phyloP scores from a whole-genome alignment of 768 basidiomycete genomes.

The Favolaschia claudopus region DNA sequence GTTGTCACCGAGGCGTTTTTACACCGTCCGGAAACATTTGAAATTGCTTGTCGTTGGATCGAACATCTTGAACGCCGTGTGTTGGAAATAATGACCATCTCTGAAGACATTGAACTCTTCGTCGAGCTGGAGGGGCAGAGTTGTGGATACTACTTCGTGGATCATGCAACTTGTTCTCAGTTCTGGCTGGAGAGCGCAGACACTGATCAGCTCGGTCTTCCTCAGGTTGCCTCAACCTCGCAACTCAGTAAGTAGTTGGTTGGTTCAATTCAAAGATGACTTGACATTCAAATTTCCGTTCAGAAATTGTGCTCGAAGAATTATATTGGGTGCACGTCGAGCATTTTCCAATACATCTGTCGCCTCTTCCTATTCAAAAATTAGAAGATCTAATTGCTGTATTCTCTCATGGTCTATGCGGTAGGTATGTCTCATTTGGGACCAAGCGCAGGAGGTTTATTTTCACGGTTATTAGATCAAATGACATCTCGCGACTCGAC shows the following conservation, averaged over 20 bases:
- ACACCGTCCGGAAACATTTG: slow-evolving; percentile 41
- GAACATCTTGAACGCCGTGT: slow-evolving; percentile 40
- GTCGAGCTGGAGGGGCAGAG: slow-evolving; percentile 50
- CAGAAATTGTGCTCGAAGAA: slow-evolving; percentile 55
- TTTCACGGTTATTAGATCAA: slow-evolving; percentile 50
- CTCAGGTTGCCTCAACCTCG: slow-evolving; percentile 51
- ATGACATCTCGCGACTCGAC: slow-evolving; percentile 68
- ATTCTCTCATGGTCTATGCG: slow-evolving; percentile 62
- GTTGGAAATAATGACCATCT: slow-evolving; percentile 37
- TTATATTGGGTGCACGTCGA: slow-evolving; percentile 72
- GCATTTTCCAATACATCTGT: slow-evolving; percentile 64
- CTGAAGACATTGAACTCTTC: slow-evolving; percentile 55
- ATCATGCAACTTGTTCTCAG: slow-evolving; percentile 51
- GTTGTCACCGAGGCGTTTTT: slow-evolving; percentile 65
- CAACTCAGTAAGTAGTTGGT: slow-evolving; percentile 57
- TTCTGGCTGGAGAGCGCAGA: slow-evolving; percentile 64
- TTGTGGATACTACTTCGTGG: slow-evolving; percentile 66
- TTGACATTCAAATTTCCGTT: not conserved
- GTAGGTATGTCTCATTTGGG: slow-evolving; percentile 41
- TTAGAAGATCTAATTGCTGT: slow-evolving; percentile 58
- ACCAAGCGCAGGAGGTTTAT: not conserved
- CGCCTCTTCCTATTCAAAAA: slow-evolving; percentile 38
- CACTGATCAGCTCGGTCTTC: slow-evolving; percentile 52
- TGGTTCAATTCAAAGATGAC: not conserved
- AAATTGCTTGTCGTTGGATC: slow-evolving; percentile 47